Conservation (phyloP, 1,284 basidiomycete species). For the Malassezia vespertilionis region DNA sequence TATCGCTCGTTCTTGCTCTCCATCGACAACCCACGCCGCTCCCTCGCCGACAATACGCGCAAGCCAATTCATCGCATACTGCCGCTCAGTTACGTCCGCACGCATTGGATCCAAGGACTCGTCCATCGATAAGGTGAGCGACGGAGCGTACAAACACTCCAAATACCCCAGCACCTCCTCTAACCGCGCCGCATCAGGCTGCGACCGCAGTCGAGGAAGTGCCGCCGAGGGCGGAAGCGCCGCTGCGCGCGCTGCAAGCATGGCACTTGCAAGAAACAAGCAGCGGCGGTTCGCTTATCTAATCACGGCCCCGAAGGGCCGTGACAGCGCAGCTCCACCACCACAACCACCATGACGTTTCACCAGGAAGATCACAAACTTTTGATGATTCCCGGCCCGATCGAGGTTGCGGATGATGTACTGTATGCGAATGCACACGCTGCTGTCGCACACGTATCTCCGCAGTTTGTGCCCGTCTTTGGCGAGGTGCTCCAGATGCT, state of each 20-base stretch:
- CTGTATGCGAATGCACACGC: constrained; percentile 43
- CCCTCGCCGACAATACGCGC: constrained; percentile 1
- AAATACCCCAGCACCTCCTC: constrained; percentile 3
- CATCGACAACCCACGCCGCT: constrained; percentile 4
- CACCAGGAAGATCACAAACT: constrained; percentile 23
- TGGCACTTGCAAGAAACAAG: neutral
- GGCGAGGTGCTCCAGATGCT: constrained; percentile 82
- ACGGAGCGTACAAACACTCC: constrained; percentile 3
- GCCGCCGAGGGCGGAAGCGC: constrained; percentile 9
- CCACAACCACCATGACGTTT: constrained; percentile 6
- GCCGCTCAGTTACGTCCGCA: constrained; percentile 16
- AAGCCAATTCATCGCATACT: constrained; percentile 12
- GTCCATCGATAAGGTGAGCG: neutral
- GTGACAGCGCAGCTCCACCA: neutral
- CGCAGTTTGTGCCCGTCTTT: constrained; percentile 79
- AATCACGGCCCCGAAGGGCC: too few species aligned
- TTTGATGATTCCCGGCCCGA: constrained; percentile 63
- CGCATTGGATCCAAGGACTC: constrained; percentile 11
- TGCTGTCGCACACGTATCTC: constrained; percentile 63
- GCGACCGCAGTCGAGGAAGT: constrained; percentile 9
- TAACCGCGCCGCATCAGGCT: constrained; percentile 4
- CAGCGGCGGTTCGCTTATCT: neutral
- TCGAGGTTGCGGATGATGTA: constrained; percentile 69
- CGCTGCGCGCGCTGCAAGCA: neutral
- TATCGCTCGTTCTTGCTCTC: neutral